Conservation (phyloP, 345 rosid genomes). For the Pugionium dolabratum region DNA sequence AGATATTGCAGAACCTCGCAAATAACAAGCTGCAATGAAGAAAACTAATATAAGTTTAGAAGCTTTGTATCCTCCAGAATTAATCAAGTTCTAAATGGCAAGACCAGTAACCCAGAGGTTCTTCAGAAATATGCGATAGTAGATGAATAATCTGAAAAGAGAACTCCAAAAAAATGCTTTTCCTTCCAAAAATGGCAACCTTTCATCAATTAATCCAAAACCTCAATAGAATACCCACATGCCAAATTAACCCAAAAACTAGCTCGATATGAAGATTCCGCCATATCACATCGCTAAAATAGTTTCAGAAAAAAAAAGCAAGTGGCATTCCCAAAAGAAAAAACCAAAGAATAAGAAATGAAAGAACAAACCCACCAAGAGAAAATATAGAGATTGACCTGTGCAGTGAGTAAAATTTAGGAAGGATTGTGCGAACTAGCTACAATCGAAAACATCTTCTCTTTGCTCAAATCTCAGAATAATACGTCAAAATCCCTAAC, state of each 20-base stretch:
- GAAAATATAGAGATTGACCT: constrained; percentile 14
- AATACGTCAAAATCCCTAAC: constrained; percentile 36
- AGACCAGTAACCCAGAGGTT: background rate
- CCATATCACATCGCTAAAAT: constrained; percentile 4
- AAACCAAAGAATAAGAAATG: background rate
- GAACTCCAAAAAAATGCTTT: constrained; percentile 35
- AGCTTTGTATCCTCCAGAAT: constrained; percentile 12
- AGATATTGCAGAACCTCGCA: too few relatives aligned
- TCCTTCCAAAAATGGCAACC: constrained; percentile 15
- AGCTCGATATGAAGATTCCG: constrained; percentile 27
- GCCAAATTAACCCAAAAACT: constrained; percentile 15
- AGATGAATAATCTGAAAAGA: constrained; percentile 21
- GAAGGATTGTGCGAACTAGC: constrained; percentile 10
- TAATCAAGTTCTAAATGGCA: background rate
- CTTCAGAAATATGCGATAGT: background rate
- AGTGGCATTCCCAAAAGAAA: background rate
- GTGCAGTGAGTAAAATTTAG: background rate
- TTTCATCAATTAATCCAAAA: constrained; percentile 28
- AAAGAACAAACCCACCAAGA: constrained; percentile 21
- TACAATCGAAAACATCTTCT: constrained; percentile 23
- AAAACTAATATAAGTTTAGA: background rate
- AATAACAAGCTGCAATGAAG: constrained; percentile 23
- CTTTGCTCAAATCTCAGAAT: constrained; percentile 27
- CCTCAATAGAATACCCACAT: constrained; percentile 20
- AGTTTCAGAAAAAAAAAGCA: constrained; percentile 4